These are phyloP conservation scores for Metschnikowia colocasiae DNA, from an alignment of 805 yeast genomes.

Conservation along the genomic window DNA sequence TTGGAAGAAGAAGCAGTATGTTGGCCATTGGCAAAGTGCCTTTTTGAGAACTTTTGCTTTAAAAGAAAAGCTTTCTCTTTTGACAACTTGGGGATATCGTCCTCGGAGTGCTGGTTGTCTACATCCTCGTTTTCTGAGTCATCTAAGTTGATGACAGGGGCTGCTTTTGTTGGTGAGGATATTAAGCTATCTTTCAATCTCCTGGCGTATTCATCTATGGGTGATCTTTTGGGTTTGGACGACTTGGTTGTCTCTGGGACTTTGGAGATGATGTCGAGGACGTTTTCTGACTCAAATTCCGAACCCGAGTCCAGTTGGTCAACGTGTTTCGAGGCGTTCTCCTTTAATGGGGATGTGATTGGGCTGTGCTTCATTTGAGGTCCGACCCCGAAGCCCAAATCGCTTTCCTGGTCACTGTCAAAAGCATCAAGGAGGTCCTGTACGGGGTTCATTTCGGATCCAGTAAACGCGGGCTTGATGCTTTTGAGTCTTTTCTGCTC, in stretches of 20 bases:
- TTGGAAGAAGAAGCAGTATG: constrained; percentile 4
- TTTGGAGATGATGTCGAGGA: constrained; percentile 11
- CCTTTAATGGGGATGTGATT: constrained; percentile 28
- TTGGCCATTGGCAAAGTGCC: constrained; percentile 12
- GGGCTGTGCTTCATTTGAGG: constrained; percentile 26
- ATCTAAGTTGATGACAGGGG: constrained; percentile 24
- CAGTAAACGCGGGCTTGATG: constrained; percentile 31
- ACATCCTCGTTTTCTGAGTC: constrained; percentile 25
- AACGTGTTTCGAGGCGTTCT: background rate
- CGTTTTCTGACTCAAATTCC: constrained; percentile 11
- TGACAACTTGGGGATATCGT: constrained; percentile 28
- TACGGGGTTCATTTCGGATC: constrained; percentile 25
- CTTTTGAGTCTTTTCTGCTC: constrained; percentile 30
- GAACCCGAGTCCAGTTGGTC: constrained; percentile 9
- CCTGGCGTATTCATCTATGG: constrained; percentile 36
- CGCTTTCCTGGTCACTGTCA: constrained; percentile 20
- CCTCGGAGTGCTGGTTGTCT: constrained; percentile 8
- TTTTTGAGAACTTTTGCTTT: constrained; percentile 31
- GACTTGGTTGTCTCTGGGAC: constrained; percentile 3
- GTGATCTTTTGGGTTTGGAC: constrained; percentile 16
- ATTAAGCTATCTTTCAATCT: constrained; percentile 25
- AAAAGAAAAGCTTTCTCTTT: constrained; percentile 32
- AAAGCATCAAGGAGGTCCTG: constrained; percentile 34
- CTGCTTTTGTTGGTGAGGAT: constrained; percentile 24
- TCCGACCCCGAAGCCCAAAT: constrained; percentile 3